Evolutionary conservation across 257 asterid species (phyloP).

Genomic region (Verbena officinalis): DNA sequence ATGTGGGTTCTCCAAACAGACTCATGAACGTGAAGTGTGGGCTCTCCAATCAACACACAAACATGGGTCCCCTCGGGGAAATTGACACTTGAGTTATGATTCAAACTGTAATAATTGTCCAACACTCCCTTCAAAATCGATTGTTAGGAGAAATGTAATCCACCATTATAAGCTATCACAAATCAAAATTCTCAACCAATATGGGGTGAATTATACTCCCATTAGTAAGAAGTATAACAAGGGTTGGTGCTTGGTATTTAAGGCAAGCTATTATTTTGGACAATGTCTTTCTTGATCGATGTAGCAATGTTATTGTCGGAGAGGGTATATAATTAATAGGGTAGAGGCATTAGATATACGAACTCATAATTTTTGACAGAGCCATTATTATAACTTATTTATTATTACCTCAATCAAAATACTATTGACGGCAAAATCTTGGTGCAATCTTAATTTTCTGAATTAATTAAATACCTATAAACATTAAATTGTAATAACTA

Average conservation of each 20-base stretch:
- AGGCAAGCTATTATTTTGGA: background rate
- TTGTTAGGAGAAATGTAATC: no score
- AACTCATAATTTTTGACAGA: slow-evolving; percentile 18
- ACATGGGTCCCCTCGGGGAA: no score
- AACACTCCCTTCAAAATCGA: no score
- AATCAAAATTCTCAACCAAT: no score
- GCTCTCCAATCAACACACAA: no score
- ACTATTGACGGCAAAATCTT: slow-evolving; percentile 29
- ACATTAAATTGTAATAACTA: slow-evolving; percentile 23
- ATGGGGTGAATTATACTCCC: background rate
- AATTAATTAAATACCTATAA: slow-evolving; percentile 32
- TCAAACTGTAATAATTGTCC: no score
- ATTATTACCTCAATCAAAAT: slow-evolving; percentile 18
- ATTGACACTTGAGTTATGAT: no score
- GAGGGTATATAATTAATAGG: slow-evolving; percentile 21
- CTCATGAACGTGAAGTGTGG: no score
- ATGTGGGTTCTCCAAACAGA: no score
- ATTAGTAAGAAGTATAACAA: background rate
- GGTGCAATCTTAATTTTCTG: slow-evolving; percentile 27
- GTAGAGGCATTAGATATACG: slow-evolving; percentile 21
- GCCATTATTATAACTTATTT: background rate
- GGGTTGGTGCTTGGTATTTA: background rate
- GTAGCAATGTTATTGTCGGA: slow-evolving; percentile 18
- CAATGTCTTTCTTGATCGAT: background rate
- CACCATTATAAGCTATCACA: no score